Evolutionary conservation across 257 asterid species (phyloP).

Genomic region (Solanum boliviense): DNA sequence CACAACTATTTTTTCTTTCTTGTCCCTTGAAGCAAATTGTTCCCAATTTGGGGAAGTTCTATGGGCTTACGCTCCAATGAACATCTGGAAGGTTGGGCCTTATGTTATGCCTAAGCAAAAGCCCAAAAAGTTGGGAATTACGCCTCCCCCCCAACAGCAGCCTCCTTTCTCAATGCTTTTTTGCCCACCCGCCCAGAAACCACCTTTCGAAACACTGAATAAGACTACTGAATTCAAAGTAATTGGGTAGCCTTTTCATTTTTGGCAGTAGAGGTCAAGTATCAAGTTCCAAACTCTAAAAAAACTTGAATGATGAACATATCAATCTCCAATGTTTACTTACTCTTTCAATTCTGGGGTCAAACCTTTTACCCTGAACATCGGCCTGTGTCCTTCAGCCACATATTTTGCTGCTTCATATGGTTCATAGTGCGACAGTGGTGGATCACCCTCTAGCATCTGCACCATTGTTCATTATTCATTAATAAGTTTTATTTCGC

Average conservation of each 20-base stretch:
- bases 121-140: not conserved
- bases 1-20: not conserved
- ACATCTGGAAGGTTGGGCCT: not conserved
- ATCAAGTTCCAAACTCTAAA: not conserved
- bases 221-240: not conserved
- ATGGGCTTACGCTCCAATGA: not conserved
- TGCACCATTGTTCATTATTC: conserved; percentile 23
- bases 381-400: conserved; percentile 91
- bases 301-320: not conserved
- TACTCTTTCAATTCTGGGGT: conserved; percentile 77
- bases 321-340: conserved; percentile 10
- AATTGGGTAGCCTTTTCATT: not conserved
- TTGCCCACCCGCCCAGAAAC: not conserved
- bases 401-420: conserved; percentile 85
- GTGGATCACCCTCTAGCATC: conserved; percentile 99
- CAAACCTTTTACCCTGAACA: conserved; percentile 52
- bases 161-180: not conserved
- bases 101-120: not conserved
- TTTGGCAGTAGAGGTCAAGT: not conserved
- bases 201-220: not conserved
- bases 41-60: not conserved
- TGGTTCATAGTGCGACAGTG: conserved; percentile 69
- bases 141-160: not conserved
- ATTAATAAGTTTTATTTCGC: not conserved
- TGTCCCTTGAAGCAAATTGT: not conserved